Evolutionary conservation across 148 eudicot species (phyloP).

Genomic region (Tetragonia tetragonoides): DNA sequence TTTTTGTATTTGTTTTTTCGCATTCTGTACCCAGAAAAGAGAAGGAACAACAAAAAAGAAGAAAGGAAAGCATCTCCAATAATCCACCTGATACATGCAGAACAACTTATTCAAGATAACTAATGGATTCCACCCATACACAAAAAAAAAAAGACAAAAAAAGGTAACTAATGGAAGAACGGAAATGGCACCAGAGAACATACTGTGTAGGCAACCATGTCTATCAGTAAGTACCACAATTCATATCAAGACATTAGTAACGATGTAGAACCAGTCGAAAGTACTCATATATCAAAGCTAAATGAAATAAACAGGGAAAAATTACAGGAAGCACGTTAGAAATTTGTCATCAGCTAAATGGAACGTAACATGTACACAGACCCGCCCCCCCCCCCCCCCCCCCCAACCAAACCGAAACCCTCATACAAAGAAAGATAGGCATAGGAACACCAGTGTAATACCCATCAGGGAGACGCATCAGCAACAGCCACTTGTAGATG

Average conservation of each 20-base stretch:
- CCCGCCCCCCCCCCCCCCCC: background rate
- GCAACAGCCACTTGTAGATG: slow-evolving; percentile 70
- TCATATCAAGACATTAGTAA: slow-evolving; percentile 1
- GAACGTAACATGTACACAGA: slow-evolving; percentile 22
- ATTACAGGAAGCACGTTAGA: slow-evolving; percentile 7
- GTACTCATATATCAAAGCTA: background rate
- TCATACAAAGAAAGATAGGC: slow-evolving; percentile 7
- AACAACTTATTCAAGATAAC: too few relatives aligned
- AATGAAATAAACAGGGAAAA: background rate
- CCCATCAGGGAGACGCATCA: slow-evolving; percentile 29
- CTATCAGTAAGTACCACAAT: background rate
- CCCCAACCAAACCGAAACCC: background rate
- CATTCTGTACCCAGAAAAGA: too few relatives aligned
- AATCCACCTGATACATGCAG: too few relatives aligned
- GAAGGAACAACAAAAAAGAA: too few relatives aligned
- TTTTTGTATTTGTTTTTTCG: too few relatives aligned
- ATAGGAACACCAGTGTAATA: background rate
- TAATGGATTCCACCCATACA: too few relatives aligned
- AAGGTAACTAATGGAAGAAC: too few relatives aligned
- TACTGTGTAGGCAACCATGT: background rate
- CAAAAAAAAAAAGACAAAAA: too few relatives aligned
- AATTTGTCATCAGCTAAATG: background rate
- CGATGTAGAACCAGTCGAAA: background rate
- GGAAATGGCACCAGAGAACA: too few relatives aligned
- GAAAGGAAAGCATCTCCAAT: too few relatives aligned